These are phyloP conservation scores for Geotrichum australiense DNA, from an alignment of 1,139 yeast species.

Conservation along the genomic window DNA sequence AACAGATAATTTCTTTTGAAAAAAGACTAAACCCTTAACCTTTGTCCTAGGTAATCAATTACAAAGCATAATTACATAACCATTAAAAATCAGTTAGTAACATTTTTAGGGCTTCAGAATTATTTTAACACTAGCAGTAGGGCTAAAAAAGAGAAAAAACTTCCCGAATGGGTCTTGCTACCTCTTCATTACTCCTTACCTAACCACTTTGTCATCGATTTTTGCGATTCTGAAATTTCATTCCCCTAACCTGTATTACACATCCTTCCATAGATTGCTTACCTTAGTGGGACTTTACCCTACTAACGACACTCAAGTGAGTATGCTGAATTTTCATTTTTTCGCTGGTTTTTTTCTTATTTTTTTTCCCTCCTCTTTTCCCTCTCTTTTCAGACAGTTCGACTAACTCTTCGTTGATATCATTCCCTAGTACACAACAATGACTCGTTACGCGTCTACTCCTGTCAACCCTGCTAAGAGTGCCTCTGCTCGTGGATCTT, in stretches of 20 bases:
- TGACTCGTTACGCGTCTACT: slow-evolving; percentile 97
- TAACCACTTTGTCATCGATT: background rate
- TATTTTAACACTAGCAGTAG: slow-evolving; percentile 1
- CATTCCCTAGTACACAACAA: slow-evolving; percentile 31
- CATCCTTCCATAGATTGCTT: too few relatives aligned
- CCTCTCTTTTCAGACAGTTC: slow-evolving; percentile 7
- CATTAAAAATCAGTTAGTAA: background rate
- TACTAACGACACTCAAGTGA: background rate
- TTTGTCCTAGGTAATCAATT: slow-evolving; percentile 1
- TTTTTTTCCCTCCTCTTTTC: slow-evolving; percentile 2
- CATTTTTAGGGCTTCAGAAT: too few relatives aligned
- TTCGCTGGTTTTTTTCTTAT: slow-evolving; percentile 2
- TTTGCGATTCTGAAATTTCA: slow-evolving; percentile 2
- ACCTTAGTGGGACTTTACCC: background rate
- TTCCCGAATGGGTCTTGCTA: background rate
- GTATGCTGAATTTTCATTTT: too few relatives aligned
- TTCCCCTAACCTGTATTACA: background rate
- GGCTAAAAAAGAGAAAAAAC: slow-evolving; percentile 1
- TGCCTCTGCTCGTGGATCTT: slow-evolving; percentile 98
- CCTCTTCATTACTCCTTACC: background rate
- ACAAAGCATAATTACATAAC: background rate
- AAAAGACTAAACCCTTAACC: background rate
- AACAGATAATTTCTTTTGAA: slow-evolving; percentile 2
- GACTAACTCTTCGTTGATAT: slow-evolving; percentile 12
- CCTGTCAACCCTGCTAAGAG: slow-evolving; percentile 99